These are phyloP conservation scores for Mortierella sp. DNA, from an alignment of 371 early-diverging fungal species.

Conservation along the genomic window DNA sequence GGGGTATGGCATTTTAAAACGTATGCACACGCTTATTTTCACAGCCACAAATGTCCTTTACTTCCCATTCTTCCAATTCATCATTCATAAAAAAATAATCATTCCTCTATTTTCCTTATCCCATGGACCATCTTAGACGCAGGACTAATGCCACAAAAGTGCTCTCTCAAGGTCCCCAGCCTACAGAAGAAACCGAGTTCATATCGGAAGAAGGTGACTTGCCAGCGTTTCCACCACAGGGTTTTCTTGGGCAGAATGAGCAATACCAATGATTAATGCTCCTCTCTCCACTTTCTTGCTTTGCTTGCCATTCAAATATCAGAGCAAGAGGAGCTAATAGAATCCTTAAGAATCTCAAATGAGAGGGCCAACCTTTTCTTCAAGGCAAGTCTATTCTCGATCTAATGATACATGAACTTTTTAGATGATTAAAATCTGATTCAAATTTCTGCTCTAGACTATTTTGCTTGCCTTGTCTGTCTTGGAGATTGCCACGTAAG, in stretches of 20 bases:
- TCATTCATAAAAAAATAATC: background rate
- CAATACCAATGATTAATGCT: too few species aligned
- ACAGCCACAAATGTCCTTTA: background rate
- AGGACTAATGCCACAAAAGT: slow-evolving; percentile 24
- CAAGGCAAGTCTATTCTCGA: slow-evolving; percentile 22
- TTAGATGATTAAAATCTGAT: too few species aligned
- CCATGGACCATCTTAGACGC: slow-evolving; percentile 37
- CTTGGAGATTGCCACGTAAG: slow-evolving; percentile 32
- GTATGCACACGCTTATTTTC: background rate
- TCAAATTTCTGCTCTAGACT: slow-evolving; percentile 6
- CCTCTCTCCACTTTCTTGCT: too few species aligned
- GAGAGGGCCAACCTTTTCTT: slow-evolving; percentile 33
- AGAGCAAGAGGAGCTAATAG: slow-evolving; percentile 49
- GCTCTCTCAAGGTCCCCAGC: slow-evolving; percentile 22
- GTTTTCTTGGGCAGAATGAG: background rate
- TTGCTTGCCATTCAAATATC: too few species aligned
- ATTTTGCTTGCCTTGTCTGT: slow-evolving; percentile 31
- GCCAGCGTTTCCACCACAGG: background rate
- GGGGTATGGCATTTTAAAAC: background rate
- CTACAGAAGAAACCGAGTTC: slow-evolving; percentile 26
- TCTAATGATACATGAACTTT: too few species aligned
- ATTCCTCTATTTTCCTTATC: background rate
- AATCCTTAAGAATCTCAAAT: slow-evolving; percentile 30
- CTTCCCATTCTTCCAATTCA: background rate
- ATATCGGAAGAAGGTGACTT: slow-evolving; percentile 36